phyloP scores from a whole-genome alignment of 2,329 filamentous ascomycete genomes.

The Diaporthe vaccinii region DNA sequence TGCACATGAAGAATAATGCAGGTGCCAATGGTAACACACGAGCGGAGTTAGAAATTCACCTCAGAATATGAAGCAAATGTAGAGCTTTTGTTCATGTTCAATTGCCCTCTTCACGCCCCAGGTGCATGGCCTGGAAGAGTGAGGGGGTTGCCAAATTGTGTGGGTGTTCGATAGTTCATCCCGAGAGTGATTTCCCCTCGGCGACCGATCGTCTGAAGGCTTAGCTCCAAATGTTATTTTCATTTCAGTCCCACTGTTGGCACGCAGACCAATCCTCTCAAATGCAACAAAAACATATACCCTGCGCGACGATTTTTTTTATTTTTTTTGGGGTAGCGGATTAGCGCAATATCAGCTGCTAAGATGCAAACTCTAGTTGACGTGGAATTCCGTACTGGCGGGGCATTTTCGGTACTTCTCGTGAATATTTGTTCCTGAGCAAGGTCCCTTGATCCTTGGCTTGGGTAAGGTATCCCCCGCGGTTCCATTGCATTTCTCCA shows the following conservation, averaged over 20 bases:
- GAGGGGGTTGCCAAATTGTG: not conserved
- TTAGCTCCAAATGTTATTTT: not conserved
- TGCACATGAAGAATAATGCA: not conserved
- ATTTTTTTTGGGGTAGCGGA: no score
- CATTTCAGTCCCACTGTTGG: not conserved
- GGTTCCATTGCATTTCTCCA: not conserved
- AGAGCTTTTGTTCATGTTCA: not conserved
- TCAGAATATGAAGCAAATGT: not conserved
- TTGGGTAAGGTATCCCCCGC: not conserved
- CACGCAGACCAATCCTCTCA: not conserved
- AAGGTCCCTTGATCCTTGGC: not conserved
- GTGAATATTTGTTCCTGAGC: not conserved
- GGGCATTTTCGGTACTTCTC: not conserved
- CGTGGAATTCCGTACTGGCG: not conserved
- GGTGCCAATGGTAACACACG: not conserved
- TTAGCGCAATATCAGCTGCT: not conserved
- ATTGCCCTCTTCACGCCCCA: no score
- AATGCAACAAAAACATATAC: not conserved
- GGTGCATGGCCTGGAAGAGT: not conserved
- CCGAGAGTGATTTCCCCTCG: not conserved
- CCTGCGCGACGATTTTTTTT: no score
- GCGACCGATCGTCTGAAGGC: not conserved
- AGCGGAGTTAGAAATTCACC: not conserved
- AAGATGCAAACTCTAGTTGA: not conserved
- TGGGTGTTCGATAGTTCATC: not conserved